Percentiles rank a stretch among this genome's conserved stretches.
These are phyloP conservation scores for Collybiopsis confluens DNA, from an alignment of 768 basidiomycete genomes.

Conservation along the genomic window DNA sequence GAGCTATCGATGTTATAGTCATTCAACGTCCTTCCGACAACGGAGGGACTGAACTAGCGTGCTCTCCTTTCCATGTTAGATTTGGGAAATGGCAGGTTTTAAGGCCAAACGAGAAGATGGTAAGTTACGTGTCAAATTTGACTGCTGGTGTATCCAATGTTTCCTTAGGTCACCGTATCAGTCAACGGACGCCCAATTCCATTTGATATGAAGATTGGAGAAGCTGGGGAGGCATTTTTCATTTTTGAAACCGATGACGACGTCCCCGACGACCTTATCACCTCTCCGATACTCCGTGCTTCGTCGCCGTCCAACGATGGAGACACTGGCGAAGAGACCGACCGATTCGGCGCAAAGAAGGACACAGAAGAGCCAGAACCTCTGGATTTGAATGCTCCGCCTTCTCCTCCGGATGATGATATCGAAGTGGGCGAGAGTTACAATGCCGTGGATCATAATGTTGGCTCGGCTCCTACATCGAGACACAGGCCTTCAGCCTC, in stretches of 20 bases:
- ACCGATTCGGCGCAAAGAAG: conserved; percentile 38
- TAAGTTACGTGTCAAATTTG: conserved; percentile 22
- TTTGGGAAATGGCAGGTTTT: conserved; percentile 98
- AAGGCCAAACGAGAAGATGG: conserved; percentile 91
- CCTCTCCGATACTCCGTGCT: conserved; percentile 82
- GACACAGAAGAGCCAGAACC: conserved; percentile 66
- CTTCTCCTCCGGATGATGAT: conserved; percentile 16
- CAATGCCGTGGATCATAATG: neutral
- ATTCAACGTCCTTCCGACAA: conserved; percentile 67
- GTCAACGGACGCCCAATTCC: conserved; percentile 86
- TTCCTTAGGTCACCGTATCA: conserved; percentile 75
- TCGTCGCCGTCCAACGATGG: conserved; percentile 34
- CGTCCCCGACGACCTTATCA: conserved; percentile 89
- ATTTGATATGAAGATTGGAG: conserved; percentile 97
- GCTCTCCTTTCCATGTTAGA: conserved; percentile 95
- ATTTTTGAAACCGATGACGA: conserved; percentile 96
- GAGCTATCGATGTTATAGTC: conserved; percentile 98
- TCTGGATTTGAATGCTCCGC: conserved; percentile 70
- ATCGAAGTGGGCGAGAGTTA: neutral
- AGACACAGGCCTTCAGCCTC: neutral
- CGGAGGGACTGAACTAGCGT: conserved; percentile 68
- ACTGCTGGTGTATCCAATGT: neutral
- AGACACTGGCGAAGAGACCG: conserved; percentile 24
- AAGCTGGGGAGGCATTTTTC: conserved; percentile 98
- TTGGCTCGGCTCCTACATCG: neutral